These are phyloP conservation scores for Suillus decipiens DNA, from an alignment of 768 basidiomycete genomes.

Conservation along the genomic window DNA sequence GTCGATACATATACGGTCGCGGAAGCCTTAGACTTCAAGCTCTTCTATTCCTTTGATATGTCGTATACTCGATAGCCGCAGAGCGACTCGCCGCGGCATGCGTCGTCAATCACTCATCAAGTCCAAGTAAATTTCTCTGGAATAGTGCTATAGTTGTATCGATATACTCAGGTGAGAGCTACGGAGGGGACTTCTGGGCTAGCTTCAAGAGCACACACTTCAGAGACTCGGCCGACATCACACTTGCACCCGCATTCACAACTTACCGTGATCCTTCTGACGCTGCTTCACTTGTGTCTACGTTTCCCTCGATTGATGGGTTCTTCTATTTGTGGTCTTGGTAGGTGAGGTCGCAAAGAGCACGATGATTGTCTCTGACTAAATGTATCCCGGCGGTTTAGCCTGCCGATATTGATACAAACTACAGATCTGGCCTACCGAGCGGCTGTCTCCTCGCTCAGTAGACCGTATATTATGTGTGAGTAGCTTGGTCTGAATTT, in stretches of 20 bases:
- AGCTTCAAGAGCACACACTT: conserved; percentile 14
- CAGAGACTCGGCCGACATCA: conserved; percentile 25
- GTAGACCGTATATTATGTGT: conserved; percentile 34
- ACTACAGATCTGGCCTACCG: conserved; percentile 30
- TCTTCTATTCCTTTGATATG: conserved; percentile 36
- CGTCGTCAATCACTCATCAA: conserved; percentile 24
- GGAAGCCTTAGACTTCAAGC: conserved; percentile 35
- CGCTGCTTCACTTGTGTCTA: conserved; percentile 22
- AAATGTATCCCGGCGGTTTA: conserved; percentile 7
- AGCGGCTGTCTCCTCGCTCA: conserved; percentile 19
- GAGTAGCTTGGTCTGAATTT: background rate
- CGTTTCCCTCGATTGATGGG: conserved; percentile 28
- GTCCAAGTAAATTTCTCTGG: conserved; percentile 32
- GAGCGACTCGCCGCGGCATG: too few relatives aligned
- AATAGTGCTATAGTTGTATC: conserved; percentile 31
- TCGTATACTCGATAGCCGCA: conserved; percentile 33
- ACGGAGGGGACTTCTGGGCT: conserved; percentile 32
- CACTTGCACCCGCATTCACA: conserved; percentile 35
- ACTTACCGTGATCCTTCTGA: conserved; percentile 26
- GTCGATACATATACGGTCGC: conserved; percentile 37
- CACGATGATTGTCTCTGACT: background rate
- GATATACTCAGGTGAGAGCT: conserved; percentile 38
- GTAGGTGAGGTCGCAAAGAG: conserved; percentile 15
- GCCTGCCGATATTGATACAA: conserved; percentile 24
- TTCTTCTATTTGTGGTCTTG: conserved; percentile 40